Evolutionary conservation across 257 asterid genomes (phyloP).

Genomic region (Thymus mandschuricus): DNA sequence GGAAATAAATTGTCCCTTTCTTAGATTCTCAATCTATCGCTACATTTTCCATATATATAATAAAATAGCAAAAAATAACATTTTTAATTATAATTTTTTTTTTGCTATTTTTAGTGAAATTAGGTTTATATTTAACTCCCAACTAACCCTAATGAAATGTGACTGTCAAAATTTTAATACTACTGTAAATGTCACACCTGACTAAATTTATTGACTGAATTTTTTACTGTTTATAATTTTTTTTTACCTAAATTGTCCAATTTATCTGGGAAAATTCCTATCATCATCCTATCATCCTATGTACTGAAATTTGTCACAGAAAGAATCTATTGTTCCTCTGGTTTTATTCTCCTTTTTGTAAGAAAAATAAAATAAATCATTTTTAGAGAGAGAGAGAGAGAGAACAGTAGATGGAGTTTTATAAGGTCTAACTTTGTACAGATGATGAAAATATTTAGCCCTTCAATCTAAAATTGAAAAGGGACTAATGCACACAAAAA

Average conservation of each 20-base stretch:
- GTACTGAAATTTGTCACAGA: neutral
- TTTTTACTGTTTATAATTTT: neutral
- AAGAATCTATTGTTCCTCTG: neutral
- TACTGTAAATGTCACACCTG: neutral
- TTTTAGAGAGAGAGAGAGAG: neutral
- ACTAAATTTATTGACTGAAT: neutral
- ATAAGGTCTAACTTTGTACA: constrained; percentile 39
- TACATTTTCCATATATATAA: neutral
- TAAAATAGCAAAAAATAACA: neutral
- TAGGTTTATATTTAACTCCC: neutral
- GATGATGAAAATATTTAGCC: constrained; percentile 22
- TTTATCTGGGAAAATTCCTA: neutral
- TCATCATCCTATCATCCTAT: neutral
- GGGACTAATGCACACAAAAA: constrained; percentile 7
- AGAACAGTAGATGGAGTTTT: neutral
- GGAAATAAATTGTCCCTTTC: constrained; percentile 36
- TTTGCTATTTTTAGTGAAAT: too few species aligned
- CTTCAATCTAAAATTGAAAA: constrained; percentile 31
- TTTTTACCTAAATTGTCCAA: neutral
- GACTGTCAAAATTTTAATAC: too few species aligned
- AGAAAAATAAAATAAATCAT: neutral
- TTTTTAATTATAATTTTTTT: too few species aligned
- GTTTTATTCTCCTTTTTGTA: neutral
- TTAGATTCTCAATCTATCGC: constrained; percentile 30
- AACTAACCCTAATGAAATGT: neutral